Conservation (phyloP, 2,329 filamentous ascomycete genomes). For the Stylonectria norvegica region DNA sequence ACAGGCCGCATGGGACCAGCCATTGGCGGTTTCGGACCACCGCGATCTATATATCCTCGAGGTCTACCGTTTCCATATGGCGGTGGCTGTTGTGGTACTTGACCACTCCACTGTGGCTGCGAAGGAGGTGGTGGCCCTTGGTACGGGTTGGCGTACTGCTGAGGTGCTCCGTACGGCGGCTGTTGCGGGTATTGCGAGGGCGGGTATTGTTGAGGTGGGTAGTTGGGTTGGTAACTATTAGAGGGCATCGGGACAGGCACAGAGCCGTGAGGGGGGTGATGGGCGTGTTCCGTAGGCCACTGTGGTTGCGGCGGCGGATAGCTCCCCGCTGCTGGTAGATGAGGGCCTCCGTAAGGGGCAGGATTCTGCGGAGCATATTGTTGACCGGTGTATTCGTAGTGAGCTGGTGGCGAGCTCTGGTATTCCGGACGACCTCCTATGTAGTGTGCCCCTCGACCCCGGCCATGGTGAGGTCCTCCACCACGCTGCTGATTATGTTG, state of each 20-base stretch:
- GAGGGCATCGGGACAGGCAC: conserved; percentile 47
- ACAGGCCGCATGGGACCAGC: conserved; percentile 33
- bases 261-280: conserved; percentile 44
- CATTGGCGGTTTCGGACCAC: conserved; percentile 33
- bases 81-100: conserved; percentile 32
- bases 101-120: conserved; percentile 35
- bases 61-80: conserved; percentile 39
- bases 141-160: conserved; percentile 37
- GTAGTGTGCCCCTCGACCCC: conserved; percentile 41
- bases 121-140: conserved; percentile 34
- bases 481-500: conserved; percentile 37
- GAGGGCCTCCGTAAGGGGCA: conserved; percentile 31
- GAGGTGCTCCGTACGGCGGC: conserved; percentile 41
- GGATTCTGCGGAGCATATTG: conserved; percentile 32
- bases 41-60: conserved; percentile 46
- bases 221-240: conserved; percentile 58
- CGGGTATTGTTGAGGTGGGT: conserved; percentile 53
- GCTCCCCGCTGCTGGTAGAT: conserved; percentile 33
- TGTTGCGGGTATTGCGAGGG: conserved; percentile 44
- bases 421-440: conserved; percentile 40
- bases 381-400: conserved; percentile 45
- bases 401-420: conserved; percentile 34
- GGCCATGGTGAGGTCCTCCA: conserved; percentile 35
- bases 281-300: conserved; percentile 39
- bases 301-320: conserved; percentile 42